Evolutionary conservation across 352 stramenopile species (phyloP), one percentile per base, ranked within the genome.

Genomic region (Blastocystis sp.): DNA sequence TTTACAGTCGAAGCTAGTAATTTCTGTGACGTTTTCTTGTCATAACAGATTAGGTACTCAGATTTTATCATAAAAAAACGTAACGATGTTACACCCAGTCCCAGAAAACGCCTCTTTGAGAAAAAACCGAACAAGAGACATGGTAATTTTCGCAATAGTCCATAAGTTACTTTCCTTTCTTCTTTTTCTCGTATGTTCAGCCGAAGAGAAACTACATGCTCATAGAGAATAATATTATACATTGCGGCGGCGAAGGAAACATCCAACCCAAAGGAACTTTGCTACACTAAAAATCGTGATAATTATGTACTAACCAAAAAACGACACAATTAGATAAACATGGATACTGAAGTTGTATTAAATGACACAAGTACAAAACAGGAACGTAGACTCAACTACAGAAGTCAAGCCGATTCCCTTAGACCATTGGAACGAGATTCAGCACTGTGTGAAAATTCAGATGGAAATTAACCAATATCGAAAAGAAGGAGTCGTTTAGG

Each of bases 11-110:
- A 29, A 55, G 26, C 11, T 5, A 76, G 15, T 13, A 88, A 43
- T 43, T 69, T 26, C n/a, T 79, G 37, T 8, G 77, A 88, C 5
- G 55, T 53, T 18, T 18, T 9, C 45, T 88, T 88, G 43, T 79
- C 77, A 50, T 88, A 88, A 43, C 77, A 88, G 26, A 88, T 79
- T 50, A 88, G 63, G 76, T 88, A 88, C 45, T 88, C 66, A 18
- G 77, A 88, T 88, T 88, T 88, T 18, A 88, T 41, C 29, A 88
- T 26, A 76, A 88, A 88, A 37, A 88, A 43, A 29, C 77, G 77
- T 26, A 76, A 39, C 11, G 41, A 68, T 15, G 77, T 88, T 11
- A 77, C 26, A n/a, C 77, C 77, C 23, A 88, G 66, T 55, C 75
- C 75, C 20, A 39, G 66, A 11, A 47, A 29, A 37, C 77, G 45